These are phyloP conservation scores for Termitomyces sp. DNA, from an alignment of 768 basidiomycete species.

Conservation along the genomic window DNA sequence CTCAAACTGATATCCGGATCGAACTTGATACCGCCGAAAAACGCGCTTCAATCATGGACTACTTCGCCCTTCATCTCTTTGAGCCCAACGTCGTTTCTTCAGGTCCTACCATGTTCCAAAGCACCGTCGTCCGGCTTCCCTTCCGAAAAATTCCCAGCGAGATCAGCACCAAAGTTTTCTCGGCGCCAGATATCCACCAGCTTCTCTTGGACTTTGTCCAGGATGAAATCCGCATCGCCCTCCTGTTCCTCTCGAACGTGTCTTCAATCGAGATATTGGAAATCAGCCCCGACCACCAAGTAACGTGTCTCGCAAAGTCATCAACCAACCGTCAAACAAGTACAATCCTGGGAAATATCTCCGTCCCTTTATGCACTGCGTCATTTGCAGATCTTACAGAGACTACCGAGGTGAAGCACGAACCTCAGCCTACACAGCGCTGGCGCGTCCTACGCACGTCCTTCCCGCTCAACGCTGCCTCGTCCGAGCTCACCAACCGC, in stretches of 20 bases:
- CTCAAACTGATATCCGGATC: conserved; percentile 22
- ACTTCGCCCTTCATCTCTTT: conserved; percentile 17
- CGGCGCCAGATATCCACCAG: conserved; percentile 24
- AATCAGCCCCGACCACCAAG: conserved; percentile 21
- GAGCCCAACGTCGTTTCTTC: background rate
- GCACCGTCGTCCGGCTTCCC: conserved; percentile 43
- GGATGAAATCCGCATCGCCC: conserved; percentile 31
- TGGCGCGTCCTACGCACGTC: conserved; percentile 31
- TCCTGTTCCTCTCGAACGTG: conserved; percentile 38
- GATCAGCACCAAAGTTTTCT: conserved; percentile 28
- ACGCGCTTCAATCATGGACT: conserved; percentile 26
- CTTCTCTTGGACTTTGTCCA: conserved; percentile 36
- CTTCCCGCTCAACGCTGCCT: conserved; percentile 20
- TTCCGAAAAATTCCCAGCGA: conserved; percentile 27
- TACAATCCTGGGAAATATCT: background rate
- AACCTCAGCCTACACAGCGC: background rate
- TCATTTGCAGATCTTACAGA: conserved; percentile 14
- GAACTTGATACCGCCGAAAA: conserved; percentile 22
- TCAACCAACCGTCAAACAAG: conserved; percentile 7
- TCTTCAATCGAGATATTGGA: conserved; percentile 33
- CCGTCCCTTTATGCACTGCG: conserved; percentile 2
- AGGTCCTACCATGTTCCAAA: conserved; percentile 17
- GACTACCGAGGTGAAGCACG: background rate
- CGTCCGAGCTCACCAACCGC: conserved; percentile 18
- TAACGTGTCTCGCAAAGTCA: conserved; percentile 12